Evolutionary conservation across 371 early-diverging fungal genomes (phyloP).

Genomic region (Mucor piriformis): DNA sequence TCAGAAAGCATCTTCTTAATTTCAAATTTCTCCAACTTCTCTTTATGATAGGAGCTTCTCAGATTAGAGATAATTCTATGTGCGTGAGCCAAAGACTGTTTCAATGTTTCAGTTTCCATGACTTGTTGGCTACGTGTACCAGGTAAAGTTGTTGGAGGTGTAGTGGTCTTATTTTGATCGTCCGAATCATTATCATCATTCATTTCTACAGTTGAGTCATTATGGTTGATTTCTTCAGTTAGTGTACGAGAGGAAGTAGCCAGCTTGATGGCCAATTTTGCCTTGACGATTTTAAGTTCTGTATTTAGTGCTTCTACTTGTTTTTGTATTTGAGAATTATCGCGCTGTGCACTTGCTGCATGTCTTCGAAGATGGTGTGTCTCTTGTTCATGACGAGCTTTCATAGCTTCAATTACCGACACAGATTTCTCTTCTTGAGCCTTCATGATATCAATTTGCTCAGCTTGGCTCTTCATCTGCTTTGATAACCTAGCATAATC

Average conservation of each 20-base stretch:
- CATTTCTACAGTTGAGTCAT: not conserved
- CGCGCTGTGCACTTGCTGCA: slow-evolving; percentile 60
- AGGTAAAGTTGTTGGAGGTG: slow-evolving; percentile 2
- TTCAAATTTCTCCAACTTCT: slow-evolving; percentile 63
- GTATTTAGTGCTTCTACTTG: slow-evolving; percentile 62
- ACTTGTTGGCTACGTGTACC: slow-evolving; percentile 30
- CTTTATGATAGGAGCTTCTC: slow-evolving; percentile 48
- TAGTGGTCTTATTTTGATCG: not conserved
- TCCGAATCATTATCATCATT: slow-evolving; percentile 11
- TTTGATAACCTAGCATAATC: slow-evolving; percentile 59
- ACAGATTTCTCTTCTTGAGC: slow-evolving; percentile 66
- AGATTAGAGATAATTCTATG: slow-evolving; percentile 56
- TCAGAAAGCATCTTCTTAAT: slow-evolving; percentile 64
- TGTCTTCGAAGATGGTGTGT: slow-evolving; percentile 61
- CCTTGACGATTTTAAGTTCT: slow-evolving; percentile 53
- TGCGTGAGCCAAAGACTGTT: slow-evolving; percentile 50
- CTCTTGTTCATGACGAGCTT: slow-evolving; percentile 71
- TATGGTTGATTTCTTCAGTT: slow-evolving; percentile 3
- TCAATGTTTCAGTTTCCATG: slow-evolving; percentile 51
- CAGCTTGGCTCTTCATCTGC: slow-evolving; percentile 53
- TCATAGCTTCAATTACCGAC: slow-evolving; percentile 53
- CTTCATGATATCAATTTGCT: slow-evolving; percentile 67
- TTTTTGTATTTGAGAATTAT: slow-evolving; percentile 58
- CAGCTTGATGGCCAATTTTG: slow-evolving; percentile 36
- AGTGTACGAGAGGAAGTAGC: slow-evolving; percentile 17